Base-by-base conservation (phyloP, 2,329 filamentous ascomycete genomes). In the Stagonosporopsis chrysanthemi region DNA sequence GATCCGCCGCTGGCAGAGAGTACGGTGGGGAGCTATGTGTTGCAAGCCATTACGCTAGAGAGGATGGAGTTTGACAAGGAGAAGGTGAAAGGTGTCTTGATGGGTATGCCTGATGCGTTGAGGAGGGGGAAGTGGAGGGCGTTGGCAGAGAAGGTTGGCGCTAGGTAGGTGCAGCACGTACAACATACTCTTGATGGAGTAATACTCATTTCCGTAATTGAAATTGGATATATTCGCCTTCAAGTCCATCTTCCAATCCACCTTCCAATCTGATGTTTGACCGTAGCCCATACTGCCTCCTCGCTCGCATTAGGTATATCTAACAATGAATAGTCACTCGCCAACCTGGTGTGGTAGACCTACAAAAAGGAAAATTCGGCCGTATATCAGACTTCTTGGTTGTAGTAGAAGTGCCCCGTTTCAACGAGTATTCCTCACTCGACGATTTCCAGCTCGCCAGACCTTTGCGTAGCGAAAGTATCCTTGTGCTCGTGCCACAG, bases 401-500 rank as follows among this genome's bases (percentile, higher is more conserved):
- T 33, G 11, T 57, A 45, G 24, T 45, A 15, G n/a, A 36, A 26
- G n/a, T 8, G 1, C 9, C 45, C 2, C n/a, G n/a, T 11, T n/a
- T 14, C 45, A 5, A 6, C 12, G 6, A 33, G 11, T 31, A 28
- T 17, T 9, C 14, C 17, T 9, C 63, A 89, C 67, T 85, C 83
- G 33, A 90, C 76, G 69, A 92, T 87, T 71, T 88, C 81, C 76
- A 92, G 71, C 72, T 93, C 90, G 52, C 83, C 84, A 56, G 79
- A 82, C 36, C 89, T 79, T 24, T 86, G 79, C 42, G 79, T 79
- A 0, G 88, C 85, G 79, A 92, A 94, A 22, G 85, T 84, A 65
- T 92, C 89, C 79, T 92, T 93, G 82, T 91, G 91, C 33, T 85
- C 81, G 48, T 91, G 84, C 88, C 90, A 95, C 19, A 94, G 78